A percentile compares a stretch with the other conserved stretches of the same genome.
These are phyloP conservation scores for Candida buenavistaensis DNA, from an alignment of 1,139 yeast species.

Conservation along the genomic window DNA sequence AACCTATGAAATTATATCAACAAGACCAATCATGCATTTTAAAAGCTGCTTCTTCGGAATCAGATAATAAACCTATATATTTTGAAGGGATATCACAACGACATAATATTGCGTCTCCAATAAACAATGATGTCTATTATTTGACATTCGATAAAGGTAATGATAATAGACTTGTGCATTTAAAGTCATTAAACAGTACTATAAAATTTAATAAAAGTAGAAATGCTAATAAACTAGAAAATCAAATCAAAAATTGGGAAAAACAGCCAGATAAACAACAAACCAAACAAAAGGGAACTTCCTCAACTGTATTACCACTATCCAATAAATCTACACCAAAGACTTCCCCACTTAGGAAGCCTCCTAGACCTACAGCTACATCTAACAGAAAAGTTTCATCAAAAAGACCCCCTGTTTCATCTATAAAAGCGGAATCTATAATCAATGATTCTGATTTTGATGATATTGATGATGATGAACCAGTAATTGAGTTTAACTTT, in stretches of 20 bases:
- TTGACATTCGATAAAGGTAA: conserved; percentile 20
- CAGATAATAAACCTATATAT: conserved; percentile 25
- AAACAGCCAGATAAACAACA: conserved; percentile 8
- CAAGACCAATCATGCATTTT: conserved; percentile 34
- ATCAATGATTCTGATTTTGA: conserved; percentile 42
- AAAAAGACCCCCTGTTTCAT: too few relatives aligned
- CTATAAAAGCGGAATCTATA: too few relatives aligned
- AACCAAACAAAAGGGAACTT: neutral
- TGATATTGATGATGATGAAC: conserved; percentile 25
- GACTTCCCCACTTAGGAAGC: conserved; percentile 6
- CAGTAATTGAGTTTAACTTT: conserved; percentile 8
- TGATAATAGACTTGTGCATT: conserved; percentile 17
- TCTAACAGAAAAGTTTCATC: conserved; percentile 8
- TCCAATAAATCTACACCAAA: conserved; percentile 1
- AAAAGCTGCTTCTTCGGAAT: conserved; percentile 28
- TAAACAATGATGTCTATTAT: conserved; percentile 34
- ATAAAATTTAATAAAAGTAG: conserved; percentile 40
- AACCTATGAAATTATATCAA: conserved; percentile 37
- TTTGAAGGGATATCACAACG: conserved; percentile 43
- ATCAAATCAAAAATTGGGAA: conserved; percentile 18
- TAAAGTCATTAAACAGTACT: conserved; percentile 31
- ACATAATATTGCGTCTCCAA: conserved; percentile 16
- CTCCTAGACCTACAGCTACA: conserved; percentile 3
- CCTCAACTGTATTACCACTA: neutral
- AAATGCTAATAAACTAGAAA: conserved; percentile 24